These are phyloP conservation scores for Microdochium paspali DNA, from an alignment of 2,329 filamentous ascomycete species.

Conservation along the genomic window DNA sequence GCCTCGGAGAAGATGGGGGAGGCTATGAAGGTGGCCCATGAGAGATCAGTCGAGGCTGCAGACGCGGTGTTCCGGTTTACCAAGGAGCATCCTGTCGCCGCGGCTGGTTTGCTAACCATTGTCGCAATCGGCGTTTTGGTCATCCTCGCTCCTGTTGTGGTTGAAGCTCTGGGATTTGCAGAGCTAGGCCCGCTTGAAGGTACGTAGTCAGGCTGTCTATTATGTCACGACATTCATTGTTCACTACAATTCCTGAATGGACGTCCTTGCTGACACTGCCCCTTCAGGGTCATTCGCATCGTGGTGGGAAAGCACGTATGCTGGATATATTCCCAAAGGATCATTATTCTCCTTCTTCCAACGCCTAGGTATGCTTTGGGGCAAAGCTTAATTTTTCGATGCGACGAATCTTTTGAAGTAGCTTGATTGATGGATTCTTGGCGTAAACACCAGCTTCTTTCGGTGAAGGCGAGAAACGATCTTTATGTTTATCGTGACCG, in stretches of 20 bases:
- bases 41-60: slow-evolving; percentile 13
- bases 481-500: no score
- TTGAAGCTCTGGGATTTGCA: slow-evolving; percentile 20
- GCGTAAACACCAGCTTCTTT: no score
- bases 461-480: no score
- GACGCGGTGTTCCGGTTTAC: slow-evolving; percentile 13
- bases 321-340: slow-evolving; percentile 25
- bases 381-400: neutral
- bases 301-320: slow-evolving; percentile 25
- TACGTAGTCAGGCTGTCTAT: no score
- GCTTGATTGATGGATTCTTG: no score
- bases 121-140: slow-evolving; percentile 19
- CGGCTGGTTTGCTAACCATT: slow-evolving; percentile 10
- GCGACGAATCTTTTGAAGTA: no score
- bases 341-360: slow-evolving; percentile 32
- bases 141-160: slow-evolving; percentile 15
- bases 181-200: slow-evolving; percentile 19
- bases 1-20: slow-evolving; percentile 13
- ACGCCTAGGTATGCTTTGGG: slow-evolving; percentile 27
- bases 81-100: slow-evolving; percentile 17
- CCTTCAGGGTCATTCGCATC: slow-evolving; percentile 25
- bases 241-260: no score
- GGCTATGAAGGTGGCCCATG: slow-evolving; percentile 13
- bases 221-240: no score
- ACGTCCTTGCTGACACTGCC: neutral